A percentile compares a stretch with the other conserved stretches of the same genome.
Evolutionary conservation across 2,329 filamentous ascomycete species (phyloP).

Genomic region (Sarocladium oryzae): DNA sequence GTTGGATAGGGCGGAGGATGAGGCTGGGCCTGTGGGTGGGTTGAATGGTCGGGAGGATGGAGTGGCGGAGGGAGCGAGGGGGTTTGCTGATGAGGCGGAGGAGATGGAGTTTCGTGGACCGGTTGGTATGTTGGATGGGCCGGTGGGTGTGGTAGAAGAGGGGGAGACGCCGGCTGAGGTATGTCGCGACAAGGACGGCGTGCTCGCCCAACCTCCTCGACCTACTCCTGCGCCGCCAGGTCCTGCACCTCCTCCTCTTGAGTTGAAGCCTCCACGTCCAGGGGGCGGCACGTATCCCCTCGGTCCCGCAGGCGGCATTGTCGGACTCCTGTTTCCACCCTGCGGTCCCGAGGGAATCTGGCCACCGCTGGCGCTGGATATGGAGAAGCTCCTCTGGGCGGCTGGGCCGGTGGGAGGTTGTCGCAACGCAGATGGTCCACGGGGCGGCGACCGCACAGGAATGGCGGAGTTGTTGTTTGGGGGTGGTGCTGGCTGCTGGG

Average conservation of each 20-base stretch:
- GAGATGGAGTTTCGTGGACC: slow-evolving; percentile 35
- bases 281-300: slow-evolving; percentile 44
- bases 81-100: slow-evolving; percentile 29
- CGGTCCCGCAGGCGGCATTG: slow-evolving; percentile 46
- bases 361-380: slow-evolving; percentile 26
- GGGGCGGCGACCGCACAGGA: slow-evolving; percentile 39
- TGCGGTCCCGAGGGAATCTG: slow-evolving; percentile 24
- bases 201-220: not conserved
- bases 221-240: not conserved
- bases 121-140: slow-evolving; percentile 39
- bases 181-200: slow-evolving; percentile 11
- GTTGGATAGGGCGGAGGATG: not conserved
- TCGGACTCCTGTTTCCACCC: slow-evolving; percentile 37
- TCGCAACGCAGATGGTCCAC: slow-evolving; percentile 47
- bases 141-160: slow-evolving; percentile 33
- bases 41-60: slow-evolving; percentile 40
- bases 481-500: not conserved
- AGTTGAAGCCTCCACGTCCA: slow-evolving; percentile 35
- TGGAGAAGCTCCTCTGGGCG: slow-evolving; percentile 32
- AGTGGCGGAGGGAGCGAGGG: slow-evolving; percentile 24
- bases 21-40: slow-evolving; percentile 49
- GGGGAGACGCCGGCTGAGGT: slow-evolving; percentile 27
- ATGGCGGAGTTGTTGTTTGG: not conserved
- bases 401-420: slow-evolving; percentile 40
- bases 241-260: slow-evolving; percentile 38